These are phyloP conservation scores for Pseudocercospora ulei DNA, from an alignment of 2,329 filamentous ascomycete species.

Conservation along the genomic window DNA sequence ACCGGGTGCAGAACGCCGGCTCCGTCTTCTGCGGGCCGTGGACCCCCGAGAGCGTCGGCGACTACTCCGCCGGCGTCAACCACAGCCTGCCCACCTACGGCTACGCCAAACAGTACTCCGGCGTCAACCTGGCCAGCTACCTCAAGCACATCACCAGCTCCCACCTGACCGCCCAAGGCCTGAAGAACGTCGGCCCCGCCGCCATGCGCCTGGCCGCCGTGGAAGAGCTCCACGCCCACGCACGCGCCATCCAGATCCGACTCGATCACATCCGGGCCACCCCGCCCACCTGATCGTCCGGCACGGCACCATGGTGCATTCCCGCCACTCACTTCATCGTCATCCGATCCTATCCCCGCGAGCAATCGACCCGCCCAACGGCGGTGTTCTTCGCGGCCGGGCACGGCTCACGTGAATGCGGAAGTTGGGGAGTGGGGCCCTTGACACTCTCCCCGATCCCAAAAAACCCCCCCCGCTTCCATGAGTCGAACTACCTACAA, in stretches of 20 bases:
- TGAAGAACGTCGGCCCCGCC: conserved; percentile 73
- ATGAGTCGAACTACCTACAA: no score
- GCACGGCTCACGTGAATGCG: no score
- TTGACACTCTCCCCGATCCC: no score
- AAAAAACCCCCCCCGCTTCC: no score
- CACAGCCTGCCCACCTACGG: conserved; percentile 95
- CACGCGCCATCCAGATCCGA: conserved; percentile 59
- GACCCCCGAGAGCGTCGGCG: conserved; percentile 95
- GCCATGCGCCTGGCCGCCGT: conserved; percentile 94
- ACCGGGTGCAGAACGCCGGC: conserved; percentile 80
- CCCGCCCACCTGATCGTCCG: not conserved
- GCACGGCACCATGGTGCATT: no score
- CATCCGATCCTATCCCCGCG: no score
- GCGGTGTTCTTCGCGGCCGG: no score
- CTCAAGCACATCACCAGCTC: conserved; percentile 97
- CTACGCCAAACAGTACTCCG: conserved; percentile 96
- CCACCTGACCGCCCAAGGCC: conserved; percentile 73
- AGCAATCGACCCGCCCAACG: no score
- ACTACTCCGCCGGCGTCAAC: conserved; percentile 96
- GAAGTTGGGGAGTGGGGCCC: no score
- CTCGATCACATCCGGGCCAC: conserved; percentile 37
- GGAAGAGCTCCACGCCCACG: conserved; percentile 88
- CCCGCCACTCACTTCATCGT: no score
- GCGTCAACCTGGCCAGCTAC: conserved; percentile 91
- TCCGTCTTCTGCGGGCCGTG: conserved; percentile 92